phyloP scores from a whole-genome alignment of 83 land plant species.

The Picea abies region DNA sequence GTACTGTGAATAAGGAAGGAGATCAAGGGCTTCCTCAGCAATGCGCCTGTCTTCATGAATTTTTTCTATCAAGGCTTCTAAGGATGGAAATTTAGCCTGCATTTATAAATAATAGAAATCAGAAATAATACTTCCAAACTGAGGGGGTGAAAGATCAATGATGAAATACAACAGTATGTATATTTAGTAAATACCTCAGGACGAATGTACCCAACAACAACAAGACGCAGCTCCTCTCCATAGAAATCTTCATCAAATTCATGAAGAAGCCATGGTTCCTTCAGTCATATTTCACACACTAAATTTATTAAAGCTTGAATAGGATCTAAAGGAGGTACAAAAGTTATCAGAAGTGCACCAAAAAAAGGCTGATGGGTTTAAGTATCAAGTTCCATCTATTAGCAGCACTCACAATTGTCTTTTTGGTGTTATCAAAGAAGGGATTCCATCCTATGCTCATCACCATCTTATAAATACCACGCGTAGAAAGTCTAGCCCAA shows the following conservation, averaged over 20 bases:
- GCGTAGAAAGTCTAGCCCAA: constrained; percentile 87
- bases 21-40: constrained; percentile 84
- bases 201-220: constrained; percentile 93
- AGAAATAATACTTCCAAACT: constrained; percentile 4
- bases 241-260: constrained; percentile 93
- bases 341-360: not conserved
- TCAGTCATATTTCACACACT: constrained; percentile 8
- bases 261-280: constrained; percentile 99
- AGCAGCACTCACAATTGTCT: constrained; percentile 77
- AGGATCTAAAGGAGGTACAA: not conserved
- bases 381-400: too few relatives aligned
- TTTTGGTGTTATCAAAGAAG: constrained; percentile 83
- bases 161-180: constrained; percentile 1
- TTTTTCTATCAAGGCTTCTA: constrained; percentile 76
- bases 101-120: not conserved
- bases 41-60: constrained; percentile 84
- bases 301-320: not conserved
- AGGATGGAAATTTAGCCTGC: constrained; percentile 89
- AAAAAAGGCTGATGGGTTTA: too few relatives aligned
- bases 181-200: constrained; percentile 72
- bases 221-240: constrained; percentile 88
- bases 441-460: constrained; percentile 99
- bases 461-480: constrained; percentile 94
- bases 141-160: constrained; percentile 3
- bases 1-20: constrained; percentile 62